These are phyloP conservation scores for Aphanoascus verrucosus DNA, from an alignment of 2,329 filamentous ascomycete species.

Conservation along the genomic window DNA sequence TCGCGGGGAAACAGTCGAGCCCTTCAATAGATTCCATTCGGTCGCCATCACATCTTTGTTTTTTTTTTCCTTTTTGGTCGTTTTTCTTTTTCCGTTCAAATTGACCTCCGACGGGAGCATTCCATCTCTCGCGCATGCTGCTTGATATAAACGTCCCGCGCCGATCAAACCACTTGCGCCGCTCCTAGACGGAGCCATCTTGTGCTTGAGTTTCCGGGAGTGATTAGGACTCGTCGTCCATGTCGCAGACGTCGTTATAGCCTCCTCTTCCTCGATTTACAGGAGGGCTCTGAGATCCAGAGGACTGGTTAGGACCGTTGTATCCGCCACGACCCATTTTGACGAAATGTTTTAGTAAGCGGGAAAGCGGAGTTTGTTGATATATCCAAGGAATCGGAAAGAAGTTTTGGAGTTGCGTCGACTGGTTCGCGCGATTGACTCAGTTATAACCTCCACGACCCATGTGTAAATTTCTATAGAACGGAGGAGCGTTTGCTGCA, in stretches of 20 bases:
- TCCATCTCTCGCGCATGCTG: background rate
- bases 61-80: no score
- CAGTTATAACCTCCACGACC: constrained; percentile 26
- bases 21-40: background rate
- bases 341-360: constrained; percentile 12
- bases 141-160: constrained; percentile 8
- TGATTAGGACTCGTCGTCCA: constrained; percentile 15
- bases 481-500: background rate
- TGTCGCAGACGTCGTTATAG: constrained; percentile 23
- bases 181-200: background rate
- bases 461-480: constrained; percentile 11
- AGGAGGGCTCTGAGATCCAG: constrained; percentile 4
- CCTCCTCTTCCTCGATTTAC: constrained; percentile 24
- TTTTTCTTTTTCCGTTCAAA: background rate
- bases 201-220: background rate
- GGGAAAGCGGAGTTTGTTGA: constrained; percentile 12
- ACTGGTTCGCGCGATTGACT: background rate
- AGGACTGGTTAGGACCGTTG: constrained; percentile 20
- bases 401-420: background rate
- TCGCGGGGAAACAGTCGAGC: no score
- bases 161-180: constrained; percentile 3
- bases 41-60: background rate
- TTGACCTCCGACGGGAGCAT: background rate
- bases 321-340: constrained; percentile 30
- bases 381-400: constrained; percentile 16